Percentiles rank a stretch among this genome's conserved stretches.
These are phyloP conservation scores for Phytophthora vignae DNA, from an alignment of 352 stramenopile species.

Conservation along the genomic window DNA sequence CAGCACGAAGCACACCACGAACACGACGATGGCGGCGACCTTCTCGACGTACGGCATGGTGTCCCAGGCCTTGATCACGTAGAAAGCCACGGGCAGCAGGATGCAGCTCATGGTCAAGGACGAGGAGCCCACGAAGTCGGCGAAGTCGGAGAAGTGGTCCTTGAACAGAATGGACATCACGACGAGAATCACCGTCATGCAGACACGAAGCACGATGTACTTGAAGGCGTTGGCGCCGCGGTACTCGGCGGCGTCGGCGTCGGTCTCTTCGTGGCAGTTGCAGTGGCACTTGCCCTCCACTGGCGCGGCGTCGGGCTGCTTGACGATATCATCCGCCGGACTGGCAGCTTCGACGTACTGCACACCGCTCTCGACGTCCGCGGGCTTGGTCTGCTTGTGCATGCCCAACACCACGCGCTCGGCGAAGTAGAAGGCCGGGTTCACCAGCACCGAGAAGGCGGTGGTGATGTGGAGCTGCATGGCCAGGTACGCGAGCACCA, in stretches of 20 bases:
- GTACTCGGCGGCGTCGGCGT: conserved; percentile 44
- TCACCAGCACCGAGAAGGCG: conserved; percentile 48
- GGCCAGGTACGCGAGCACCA: conserved; percentile 35
- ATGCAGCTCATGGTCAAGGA: conserved; percentile 48
- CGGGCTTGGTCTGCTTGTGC: conserved; percentile 36
- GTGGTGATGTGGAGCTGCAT: conserved; percentile 46
- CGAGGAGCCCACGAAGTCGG: conserved; percentile 58
- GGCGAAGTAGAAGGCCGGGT: conserved; percentile 49
- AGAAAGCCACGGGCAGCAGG: conserved; percentile 52
- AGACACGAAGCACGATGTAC: conserved; percentile 51
- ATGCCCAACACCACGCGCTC: conserved; percentile 48
- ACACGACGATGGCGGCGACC: conserved; percentile 30
- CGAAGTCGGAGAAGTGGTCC: conserved; percentile 57
- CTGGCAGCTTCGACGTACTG: conserved; percentile 35
- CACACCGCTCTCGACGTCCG: conserved; percentile 34
- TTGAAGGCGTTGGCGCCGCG: conserved; percentile 47
- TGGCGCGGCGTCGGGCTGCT: conserved; percentile 23
- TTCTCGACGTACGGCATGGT: conserved; percentile 27
- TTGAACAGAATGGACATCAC: conserved; percentile 51
- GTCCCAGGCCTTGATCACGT: conserved; percentile 42
- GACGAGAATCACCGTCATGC: conserved; percentile 52
- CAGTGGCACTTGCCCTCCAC: conserved; percentile 45
- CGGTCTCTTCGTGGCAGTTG: conserved; percentile 44
- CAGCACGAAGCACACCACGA: conserved; percentile 45
- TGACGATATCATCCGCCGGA: conserved; percentile 30